phyloP scores from a whole-genome alignment of 1,284 basidiomycete species.

The Rhodotorula glutinis region DNA sequence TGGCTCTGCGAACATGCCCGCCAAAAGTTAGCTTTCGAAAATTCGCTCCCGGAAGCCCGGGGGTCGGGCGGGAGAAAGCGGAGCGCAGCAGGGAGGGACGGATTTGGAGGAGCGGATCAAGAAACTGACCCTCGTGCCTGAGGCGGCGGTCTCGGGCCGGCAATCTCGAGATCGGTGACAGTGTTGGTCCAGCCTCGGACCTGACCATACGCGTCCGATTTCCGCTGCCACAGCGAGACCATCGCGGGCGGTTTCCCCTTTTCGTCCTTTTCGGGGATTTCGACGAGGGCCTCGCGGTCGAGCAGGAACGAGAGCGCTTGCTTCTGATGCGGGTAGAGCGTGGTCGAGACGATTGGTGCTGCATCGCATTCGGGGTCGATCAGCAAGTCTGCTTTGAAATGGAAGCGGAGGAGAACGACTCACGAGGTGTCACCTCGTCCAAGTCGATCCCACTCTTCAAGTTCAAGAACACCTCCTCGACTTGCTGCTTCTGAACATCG shows the following conservation, averaged over 20 bases:
- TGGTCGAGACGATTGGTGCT: constrained; percentile 82
- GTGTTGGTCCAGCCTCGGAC: constrained; percentile 69
- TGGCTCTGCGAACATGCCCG: constrained; percentile 52
- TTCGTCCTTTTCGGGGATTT: constrained; percentile 40
- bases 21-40: neutral
- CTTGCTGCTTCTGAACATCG: constrained; percentile 87
- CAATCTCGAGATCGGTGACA: constrained; percentile 74
- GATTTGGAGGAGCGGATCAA: neutral
- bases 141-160: constrained; percentile 60
- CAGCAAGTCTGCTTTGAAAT: no score
- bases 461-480: constrained; percentile 88
- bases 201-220: constrained; percentile 57
- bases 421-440: constrained; percentile 75
- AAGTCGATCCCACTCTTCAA: constrained; percentile 83
- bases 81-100: no score
- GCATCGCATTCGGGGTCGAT: no score
- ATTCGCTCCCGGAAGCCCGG: no score
- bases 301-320: constrained; percentile 94
- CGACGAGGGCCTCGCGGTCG: constrained; percentile 65
- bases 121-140: constrained; percentile 64
- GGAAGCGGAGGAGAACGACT: constrained; percentile 44
- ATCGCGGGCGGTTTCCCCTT: constrained; percentile 53
- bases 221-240: constrained; percentile 72
- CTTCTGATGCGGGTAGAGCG: constrained; percentile 94
- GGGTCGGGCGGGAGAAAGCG: no score